Evolutionary conservation across 1,284 basidiomycete species (phyloP), one percentile per base, ranked within the genome.

Genomic region (Sphagnurus paluster): DNA sequence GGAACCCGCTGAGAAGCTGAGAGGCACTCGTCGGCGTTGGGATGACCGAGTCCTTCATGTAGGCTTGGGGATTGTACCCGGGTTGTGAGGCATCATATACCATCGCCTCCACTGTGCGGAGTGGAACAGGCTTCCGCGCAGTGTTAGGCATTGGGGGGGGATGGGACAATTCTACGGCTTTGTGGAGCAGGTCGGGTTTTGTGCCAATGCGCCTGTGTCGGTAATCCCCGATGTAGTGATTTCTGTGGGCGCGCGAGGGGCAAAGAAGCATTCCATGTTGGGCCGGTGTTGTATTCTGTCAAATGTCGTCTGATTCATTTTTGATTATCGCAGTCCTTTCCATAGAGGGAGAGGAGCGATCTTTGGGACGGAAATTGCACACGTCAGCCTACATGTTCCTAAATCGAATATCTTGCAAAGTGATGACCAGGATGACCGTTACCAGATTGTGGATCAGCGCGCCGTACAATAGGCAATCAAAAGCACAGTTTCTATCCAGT

Each of bases 61-160:
- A n/a, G 13, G 17, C 21, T 9, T 30, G 38, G 23, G 54, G 47
- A 17, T 55, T 35, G 34, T 55, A 59, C 2, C 55, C 56, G 13
- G 52, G 53, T 20, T 32, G 42, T 4, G 49, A 40, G 21, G 38
- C 26, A 19, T 56, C 56, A 13, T 54, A 43, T 5, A 52, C 44
- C 8, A 50, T 47, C 13, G 53, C 45, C 10, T 39, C 21, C 20
- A 59, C 26, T 13, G 54, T 42, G 8, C 19, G 41, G 35, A 54
- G 52, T 7, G 30, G 44, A 14, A 26, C 30, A n/a, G n/a, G n/a
- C 21, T 26, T 50, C 29, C 41, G 39, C 11, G 28, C 28, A 30
- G 28, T 13, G 14, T 30, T 30, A 14, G 28, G 3, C 14, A 30
- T 7, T n/a, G n/a, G 28, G 14, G 28, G 28, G 11, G 11, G 14